phyloP scores from a whole-genome alignment of 2,329 filamentous ascomycete species.

The Fusarium praegraminearum region DNA sequence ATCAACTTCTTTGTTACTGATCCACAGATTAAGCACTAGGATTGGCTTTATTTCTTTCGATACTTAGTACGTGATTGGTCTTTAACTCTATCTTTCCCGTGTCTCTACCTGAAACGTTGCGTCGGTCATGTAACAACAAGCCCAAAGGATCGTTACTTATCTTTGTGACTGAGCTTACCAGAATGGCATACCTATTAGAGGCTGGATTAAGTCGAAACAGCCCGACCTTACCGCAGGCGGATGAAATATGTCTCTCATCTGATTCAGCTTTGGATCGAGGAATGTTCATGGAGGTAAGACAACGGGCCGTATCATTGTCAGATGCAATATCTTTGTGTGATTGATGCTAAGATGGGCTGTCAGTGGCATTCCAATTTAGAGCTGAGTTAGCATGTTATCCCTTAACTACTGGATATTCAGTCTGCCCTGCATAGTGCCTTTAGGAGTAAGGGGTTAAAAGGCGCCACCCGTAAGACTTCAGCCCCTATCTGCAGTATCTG shows the following conservation, averaged over 20 bases:
- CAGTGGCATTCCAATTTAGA: background rate
- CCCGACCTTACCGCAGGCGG: background rate
- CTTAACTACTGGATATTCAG: background rate
- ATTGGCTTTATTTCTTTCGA: background rate
- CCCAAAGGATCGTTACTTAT: background rate
- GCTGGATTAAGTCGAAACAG: background rate
- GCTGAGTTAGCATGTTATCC: too few relatives aligned
- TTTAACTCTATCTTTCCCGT: too few relatives aligned
- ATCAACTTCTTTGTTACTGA: background rate
- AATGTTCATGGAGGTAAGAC: background rate
- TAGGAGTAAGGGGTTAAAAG: background rate
- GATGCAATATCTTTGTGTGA: background rate
- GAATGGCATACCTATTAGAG: background rate
- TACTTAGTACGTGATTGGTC: background rate
- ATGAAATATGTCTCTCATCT: background rate
- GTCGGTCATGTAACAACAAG: background rate
- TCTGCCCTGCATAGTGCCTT: background rate
- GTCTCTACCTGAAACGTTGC: slow-evolving; percentile 1
- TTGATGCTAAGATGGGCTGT: background rate
- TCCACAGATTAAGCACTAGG: fast-evolving
- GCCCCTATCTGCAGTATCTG: too few relatives aligned
- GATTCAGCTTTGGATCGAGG: background rate
- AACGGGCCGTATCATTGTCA: fast-evolving
- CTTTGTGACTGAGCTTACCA: background rate
- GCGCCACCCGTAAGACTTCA: slow-evolving; percentile 10